Percentiles rank a stretch among this genome's conserved stretches.
These are phyloP conservation scores for Melanogaster broomeanus DNA, from an alignment of 768 basidiomycete species.

Conservation along the genomic window DNA sequence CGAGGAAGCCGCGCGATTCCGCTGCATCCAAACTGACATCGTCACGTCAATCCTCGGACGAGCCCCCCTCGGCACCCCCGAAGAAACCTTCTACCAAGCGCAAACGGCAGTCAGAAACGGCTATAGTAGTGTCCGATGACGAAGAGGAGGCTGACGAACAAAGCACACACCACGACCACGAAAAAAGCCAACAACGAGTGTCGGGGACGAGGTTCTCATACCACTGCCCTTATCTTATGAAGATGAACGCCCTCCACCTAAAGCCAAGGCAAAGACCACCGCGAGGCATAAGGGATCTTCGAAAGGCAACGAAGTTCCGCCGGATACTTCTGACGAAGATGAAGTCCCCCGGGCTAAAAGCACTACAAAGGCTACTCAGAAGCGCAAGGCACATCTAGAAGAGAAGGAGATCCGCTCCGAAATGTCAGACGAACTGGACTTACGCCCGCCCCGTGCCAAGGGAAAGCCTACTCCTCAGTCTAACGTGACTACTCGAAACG, in stretches of 20 bases:
- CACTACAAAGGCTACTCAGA: neutral
- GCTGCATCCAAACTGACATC: conserved; percentile 2
- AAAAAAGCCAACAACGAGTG: conserved; percentile 21
- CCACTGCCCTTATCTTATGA: conserved; percentile 13
- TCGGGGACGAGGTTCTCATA: conserved; percentile 4
- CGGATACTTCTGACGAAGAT: conserved; percentile 3
- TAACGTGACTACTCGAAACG: neutral
- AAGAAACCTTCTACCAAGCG: conserved; percentile 10
- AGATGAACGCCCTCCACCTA: neutral
- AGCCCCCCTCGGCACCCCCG: neutral
- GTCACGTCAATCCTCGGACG: conserved; percentile 10
- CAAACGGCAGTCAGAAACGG: conserved; percentile 3
- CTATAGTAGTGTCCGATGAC: neutral
- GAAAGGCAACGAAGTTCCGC: neutral
- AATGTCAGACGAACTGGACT: neutral
- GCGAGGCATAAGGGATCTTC: neutral
- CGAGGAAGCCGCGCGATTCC: conserved; percentile 18
- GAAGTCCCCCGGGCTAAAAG: neutral
- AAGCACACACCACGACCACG: conserved; percentile 6
- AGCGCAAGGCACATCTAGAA: neutral
- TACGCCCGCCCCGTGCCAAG: conserved; percentile 6
- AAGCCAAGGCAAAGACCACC: neutral
- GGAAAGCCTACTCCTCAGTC: neutral
- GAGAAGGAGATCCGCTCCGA: neutral
- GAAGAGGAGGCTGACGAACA: neutral